These are phyloP conservation scores for Flaveria linearis DNA, from an alignment of 129 eudicot species.

Conservation along the genomic window DNA sequence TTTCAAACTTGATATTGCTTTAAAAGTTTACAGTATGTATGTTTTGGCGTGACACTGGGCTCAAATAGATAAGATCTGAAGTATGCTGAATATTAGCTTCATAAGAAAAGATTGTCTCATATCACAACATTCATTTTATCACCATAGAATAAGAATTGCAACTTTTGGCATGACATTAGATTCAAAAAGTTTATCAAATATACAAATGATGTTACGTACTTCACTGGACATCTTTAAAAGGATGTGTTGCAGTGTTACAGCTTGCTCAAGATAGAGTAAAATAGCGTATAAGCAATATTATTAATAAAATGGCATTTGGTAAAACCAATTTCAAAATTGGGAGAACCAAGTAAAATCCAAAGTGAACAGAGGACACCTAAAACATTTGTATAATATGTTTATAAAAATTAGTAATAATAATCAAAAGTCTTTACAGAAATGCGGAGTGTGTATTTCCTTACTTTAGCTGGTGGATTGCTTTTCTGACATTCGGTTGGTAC, in stretches of 20 bases:
- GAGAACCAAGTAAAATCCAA: not conserved
- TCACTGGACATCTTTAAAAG: not conserved
- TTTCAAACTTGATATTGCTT: not conserved
- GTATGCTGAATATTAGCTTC: not conserved
- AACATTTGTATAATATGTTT: not conserved
- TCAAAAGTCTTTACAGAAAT: not conserved
- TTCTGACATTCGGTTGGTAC: constrained; percentile 40
- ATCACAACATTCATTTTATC: not conserved
- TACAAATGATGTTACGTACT: not conserved
- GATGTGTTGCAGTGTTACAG: not conserved
- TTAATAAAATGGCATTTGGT: not conserved
- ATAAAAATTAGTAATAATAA: not conserved
- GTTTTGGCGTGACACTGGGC: not conserved
- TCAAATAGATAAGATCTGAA: not conserved
- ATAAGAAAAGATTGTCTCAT: not conserved
- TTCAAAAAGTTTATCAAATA: too few species aligned
- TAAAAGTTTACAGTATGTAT: not conserved
- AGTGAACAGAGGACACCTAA: not conserved
- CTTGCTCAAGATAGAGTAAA: not conserved
- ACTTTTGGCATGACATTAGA: not conserved
- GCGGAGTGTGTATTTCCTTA: constrained; percentile 21
- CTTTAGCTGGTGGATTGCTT: constrained; percentile 32
- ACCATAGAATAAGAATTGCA: not conserved
- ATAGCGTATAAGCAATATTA: not conserved
- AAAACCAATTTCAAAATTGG: not conserved